Evolutionary conservation across 805 yeast genomes (phyloP).

Genomic region (Starmerella etchellsii): DNA sequence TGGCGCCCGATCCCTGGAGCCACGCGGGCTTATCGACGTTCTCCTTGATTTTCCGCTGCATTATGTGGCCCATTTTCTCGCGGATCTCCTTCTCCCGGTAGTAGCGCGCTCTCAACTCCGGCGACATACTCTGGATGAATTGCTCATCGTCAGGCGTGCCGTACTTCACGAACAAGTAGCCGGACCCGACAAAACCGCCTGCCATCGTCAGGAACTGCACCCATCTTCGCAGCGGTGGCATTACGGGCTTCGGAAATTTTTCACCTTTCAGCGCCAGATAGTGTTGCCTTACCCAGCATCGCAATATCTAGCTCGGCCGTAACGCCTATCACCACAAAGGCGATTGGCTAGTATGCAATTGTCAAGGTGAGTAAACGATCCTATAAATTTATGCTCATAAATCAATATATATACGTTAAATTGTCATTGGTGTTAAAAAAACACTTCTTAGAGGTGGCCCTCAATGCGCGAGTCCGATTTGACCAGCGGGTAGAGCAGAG

Average conservation of each 20-base stretch:
- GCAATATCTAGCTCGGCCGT: too few relatives aligned
- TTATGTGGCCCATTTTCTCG: slow-evolving; percentile 16
- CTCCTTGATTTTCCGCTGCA: slow-evolving; percentile 18
- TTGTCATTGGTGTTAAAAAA: too few relatives aligned
- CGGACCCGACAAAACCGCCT: slow-evolving; percentile 50
- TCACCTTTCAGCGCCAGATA: too few relatives aligned
- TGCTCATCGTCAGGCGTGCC: slow-evolving; percentile 81
- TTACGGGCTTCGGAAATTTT: not conserved
- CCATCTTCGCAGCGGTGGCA: slow-evolving; percentile 22
- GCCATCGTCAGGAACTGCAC: slow-evolving; percentile 34
- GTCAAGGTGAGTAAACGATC: too few relatives aligned
- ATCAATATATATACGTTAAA: too few relatives aligned
- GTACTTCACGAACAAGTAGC: slow-evolving; percentile 56
- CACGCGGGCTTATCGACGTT: slow-evolving; percentile 24
- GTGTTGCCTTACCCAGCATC: too few relatives aligned
- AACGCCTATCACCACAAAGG: too few relatives aligned
- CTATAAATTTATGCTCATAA: too few relatives aligned
- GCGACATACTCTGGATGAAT: slow-evolving; percentile 58
- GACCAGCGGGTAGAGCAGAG: slow-evolving; percentile 45
- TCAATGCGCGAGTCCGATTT: slow-evolving; percentile 24
- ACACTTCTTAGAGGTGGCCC: slow-evolving; percentile 22
- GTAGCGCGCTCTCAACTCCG: slow-evolving; percentile 68
- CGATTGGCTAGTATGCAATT: too few relatives aligned
- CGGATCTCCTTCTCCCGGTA: slow-evolving; percentile 37
- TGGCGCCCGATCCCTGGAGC: slow-evolving; percentile 23